Evolutionary conservation across 2,329 filamentous ascomycete genomes (phyloP), one percentile per base, ranked within the genome.

Genomic region (Cladosporium sp.): DNA sequence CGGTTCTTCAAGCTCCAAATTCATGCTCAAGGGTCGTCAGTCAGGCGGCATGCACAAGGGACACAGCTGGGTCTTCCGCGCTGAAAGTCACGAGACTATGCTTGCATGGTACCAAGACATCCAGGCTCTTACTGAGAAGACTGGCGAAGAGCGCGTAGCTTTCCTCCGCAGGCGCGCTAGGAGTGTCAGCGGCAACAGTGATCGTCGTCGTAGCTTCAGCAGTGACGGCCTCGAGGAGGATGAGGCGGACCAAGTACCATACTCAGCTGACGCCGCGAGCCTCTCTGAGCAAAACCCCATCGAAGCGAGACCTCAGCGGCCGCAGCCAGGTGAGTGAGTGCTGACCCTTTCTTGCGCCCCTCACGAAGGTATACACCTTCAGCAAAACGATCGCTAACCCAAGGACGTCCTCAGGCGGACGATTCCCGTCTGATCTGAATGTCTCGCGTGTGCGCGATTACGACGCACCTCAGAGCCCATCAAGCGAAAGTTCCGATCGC

Each of bases 41-140:
- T 95, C 93, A 4, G 94, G 95, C 62, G 84, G 90, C 4, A 92
- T 98, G 88, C 95, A 98, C 78, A 91, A 93, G 69, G 87, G 87
- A 38, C 87, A 89, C 74, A 86, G 86, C 47, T 90, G 87, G 87
- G 86, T 89, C 11, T 89, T 90, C 80, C 83, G 87, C 64, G 87
- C 87, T 26, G 87, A 90, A 74, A 85, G 86, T 2, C 84, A 96
- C 78, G 94, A 98, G 72, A 97, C 93, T 15, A 97, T 98, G 94
- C 88, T 96, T 83, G 92, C 93, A 55, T 99, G 95, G 88, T 98
- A 93, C 77, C 90, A 95, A 64, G 94, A 97, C 74, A 94, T 99
- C 77, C 93, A 94, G 78, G 88, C 86, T 51, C 83, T 99, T 68
- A 97, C 92, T 5, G 93, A 96, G 77, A 93, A 91, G 79, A 91